Percentiles rank a stretch among this genome's conserved stretches.
Evolutionary conservation across 2,329 filamentous ascomycete species (phyloP).

Genomic region (Chaetomium sp.): DNA sequence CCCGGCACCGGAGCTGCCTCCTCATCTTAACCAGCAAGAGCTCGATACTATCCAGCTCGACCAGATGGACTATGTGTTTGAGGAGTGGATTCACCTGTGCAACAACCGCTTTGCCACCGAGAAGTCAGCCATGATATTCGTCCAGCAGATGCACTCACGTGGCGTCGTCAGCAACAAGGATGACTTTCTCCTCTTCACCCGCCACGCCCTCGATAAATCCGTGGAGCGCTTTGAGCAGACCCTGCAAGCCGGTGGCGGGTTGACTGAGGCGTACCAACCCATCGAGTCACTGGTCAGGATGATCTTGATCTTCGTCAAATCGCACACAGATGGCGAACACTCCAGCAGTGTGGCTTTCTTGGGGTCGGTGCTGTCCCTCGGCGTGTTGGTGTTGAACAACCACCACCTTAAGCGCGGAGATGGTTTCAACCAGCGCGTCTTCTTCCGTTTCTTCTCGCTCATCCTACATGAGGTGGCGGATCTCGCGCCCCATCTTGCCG

Average conservation of each 20-base stretch:
- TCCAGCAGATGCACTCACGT: slow-evolving; percentile 73
- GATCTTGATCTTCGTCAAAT: slow-evolving; percentile 66
- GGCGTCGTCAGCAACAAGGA: slow-evolving; percentile 68
- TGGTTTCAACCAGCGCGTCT: slow-evolving; percentile 78
- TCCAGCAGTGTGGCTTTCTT: slow-evolving; percentile 64
- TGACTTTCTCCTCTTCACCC: slow-evolving; percentile 72
- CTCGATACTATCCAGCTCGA: slow-evolving; percentile 59
- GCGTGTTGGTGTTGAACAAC: slow-evolving; percentile 74
- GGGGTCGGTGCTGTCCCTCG: slow-evolving; percentile 69
- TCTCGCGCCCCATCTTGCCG: slow-evolving; percentile 50
- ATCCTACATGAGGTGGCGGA: slow-evolving; percentile 68
- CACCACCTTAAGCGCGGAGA: slow-evolving; percentile 78
- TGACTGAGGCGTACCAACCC: slow-evolving; percentile 50
- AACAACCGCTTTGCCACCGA: slow-evolving; percentile 71
- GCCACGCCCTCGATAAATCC: slow-evolving; percentile 72
- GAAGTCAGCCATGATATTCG: slow-evolving; percentile 66
- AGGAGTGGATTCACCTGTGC: slow-evolving; percentile 84
- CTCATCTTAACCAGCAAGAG: slow-evolving; percentile 48
- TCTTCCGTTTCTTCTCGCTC: slow-evolving; percentile 81
- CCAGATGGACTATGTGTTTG: slow-evolving; percentile 90
- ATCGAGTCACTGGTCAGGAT: slow-evolving; percentile 80
- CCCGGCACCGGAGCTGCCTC: slow-evolving; percentile 34
- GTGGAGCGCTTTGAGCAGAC: slow-evolving; percentile 72
- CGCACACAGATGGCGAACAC: slow-evolving; percentile 55
- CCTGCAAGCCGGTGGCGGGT: slow-evolving; percentile 52